These are phyloP conservation scores for Crassisporium funariophilum DNA, from an alignment of 768 basidiomycete species.

Conservation along the genomic window DNA sequence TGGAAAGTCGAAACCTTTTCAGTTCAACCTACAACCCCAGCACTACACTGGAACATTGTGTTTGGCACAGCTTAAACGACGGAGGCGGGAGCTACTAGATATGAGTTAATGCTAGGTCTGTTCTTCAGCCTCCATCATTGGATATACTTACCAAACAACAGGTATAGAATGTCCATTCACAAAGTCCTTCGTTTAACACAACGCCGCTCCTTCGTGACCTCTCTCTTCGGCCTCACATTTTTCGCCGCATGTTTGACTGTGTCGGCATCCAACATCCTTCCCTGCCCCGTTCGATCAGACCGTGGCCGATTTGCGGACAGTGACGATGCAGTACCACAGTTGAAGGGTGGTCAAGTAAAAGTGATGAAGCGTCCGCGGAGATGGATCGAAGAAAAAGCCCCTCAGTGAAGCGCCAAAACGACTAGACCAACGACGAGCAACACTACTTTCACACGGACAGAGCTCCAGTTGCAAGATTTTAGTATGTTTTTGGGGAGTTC, in stretches of 20 bases:
- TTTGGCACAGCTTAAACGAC: slow-evolving; percentile 7
- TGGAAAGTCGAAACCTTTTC: not conserved
- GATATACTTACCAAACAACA: slow-evolving; percentile 12
- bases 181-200: slow-evolving; percentile 63
- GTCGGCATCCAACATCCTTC: slow-evolving; percentile 74
- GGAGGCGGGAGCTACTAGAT: slow-evolving; percentile 13
- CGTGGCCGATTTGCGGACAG: slow-evolving; percentile 63
- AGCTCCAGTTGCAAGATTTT: slow-evolving; percentile 15
- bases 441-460: slow-evolving; percentile 1
- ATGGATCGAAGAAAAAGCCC: slow-evolving; percentile 80
- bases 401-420: slow-evolving; percentile 22
- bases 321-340: slow-evolving; percentile 28
- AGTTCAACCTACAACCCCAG: slow-evolving; percentile 8
- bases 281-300: slow-evolving; percentile 73
- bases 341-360: slow-evolving; percentile 41
- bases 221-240: slow-evolving; percentile 81
- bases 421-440: not conserved
- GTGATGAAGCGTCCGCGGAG: slow-evolving; percentile 65
- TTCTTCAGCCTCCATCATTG: not conserved
- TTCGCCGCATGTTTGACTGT: slow-evolving; percentile 79
- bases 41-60: no score
- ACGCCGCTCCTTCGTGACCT: slow-evolving; percentile 73
- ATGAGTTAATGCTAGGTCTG: slow-evolving; percentile 29
- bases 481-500: slow-evolving; percentile 25
- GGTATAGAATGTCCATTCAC: slow-evolving; percentile 56